Percentiles rank a stretch among this genome's conserved stretches.
Evolutionary conservation across 441 rosid species (phyloP).

Genomic region (Mallotus repandus): DNA sequence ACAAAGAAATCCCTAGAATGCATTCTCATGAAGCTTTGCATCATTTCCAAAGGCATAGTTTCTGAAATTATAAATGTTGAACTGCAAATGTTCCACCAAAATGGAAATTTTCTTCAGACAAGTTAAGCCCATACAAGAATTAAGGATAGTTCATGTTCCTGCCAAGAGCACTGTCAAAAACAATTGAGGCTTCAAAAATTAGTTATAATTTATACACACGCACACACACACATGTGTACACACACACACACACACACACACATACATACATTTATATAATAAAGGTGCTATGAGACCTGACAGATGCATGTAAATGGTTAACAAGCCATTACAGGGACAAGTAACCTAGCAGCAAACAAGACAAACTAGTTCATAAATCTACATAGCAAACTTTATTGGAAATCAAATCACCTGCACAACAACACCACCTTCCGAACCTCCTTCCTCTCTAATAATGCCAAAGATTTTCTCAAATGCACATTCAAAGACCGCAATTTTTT

Average conservation of each 20-base stretch:
- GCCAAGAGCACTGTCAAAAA: neutral
- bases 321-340: neutral
- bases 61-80: neutral
- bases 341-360: conserved; percentile 11
- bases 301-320: neutral
- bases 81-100: neutral
- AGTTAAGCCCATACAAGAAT: neutral
- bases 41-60: neutral
- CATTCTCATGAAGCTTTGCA: neutral
- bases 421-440: conserved; percentile 96
- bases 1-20: neutral
- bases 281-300: neutral
- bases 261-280: too few species aligned
- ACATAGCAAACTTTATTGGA: conserved; percentile 5
- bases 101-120: conserved; percentile 8
- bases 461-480: conserved; percentile 95
- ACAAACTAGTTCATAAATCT: conserved; percentile 16
- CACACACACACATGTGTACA: too few species aligned
- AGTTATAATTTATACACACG: neutral
- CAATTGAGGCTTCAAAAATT: neutral
- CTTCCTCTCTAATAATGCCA: conserved; percentile 93
- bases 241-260: too few species aligned
- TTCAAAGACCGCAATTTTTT: conserved; percentile 97
- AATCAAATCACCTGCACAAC: conserved; percentile 85
- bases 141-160: neutral